Conservation (phyloP, 202 grass and related monocot species). For the Miscanthus sacchariflorus region DNA sequence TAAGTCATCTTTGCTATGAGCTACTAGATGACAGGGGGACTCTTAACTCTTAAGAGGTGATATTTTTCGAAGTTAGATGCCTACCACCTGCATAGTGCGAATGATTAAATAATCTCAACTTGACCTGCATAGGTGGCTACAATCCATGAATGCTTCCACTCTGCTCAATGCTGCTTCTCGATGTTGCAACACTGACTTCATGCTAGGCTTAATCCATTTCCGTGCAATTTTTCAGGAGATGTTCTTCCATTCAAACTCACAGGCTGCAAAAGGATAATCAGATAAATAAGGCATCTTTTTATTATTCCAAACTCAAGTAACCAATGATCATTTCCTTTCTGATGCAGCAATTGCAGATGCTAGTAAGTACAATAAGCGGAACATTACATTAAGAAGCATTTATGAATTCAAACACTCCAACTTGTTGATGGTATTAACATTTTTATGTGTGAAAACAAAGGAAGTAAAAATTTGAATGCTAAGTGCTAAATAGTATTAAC, state of each 20-base stretch:
- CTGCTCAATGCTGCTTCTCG: conserved; percentile 66
- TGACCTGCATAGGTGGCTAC: conserved; percentile 63
- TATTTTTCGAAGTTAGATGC: neutral
- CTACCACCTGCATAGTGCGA: neutral
- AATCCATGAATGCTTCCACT: conserved; percentile 62
- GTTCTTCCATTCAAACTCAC: conserved; percentile 91
- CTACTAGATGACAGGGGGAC: neutral
- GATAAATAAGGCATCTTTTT: conserved; percentile 25
- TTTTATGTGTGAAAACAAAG: conserved; percentile 1
- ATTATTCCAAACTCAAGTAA: neutral
- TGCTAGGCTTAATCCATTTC: conserved; percentile 56
- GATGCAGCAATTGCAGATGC: neutral
- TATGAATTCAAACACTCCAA: neutral
- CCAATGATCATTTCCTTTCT: neutral
- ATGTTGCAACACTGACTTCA: conserved; percentile 66
- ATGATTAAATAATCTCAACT: neutral
- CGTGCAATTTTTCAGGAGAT: conserved; percentile 69
- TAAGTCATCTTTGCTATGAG: neutral
- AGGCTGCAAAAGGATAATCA: conserved; percentile 54
- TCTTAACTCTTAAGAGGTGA: neutral
- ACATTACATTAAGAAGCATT: conserved; percentile 5
- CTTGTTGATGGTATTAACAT: neutral
- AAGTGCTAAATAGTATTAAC: neutral
- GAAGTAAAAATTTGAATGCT: neutral
- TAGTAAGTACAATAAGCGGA: conserved; percentile 9